A percentile compares a stretch with the other conserved stretches of the same genome.
Conservation (phyloP, 805 yeast genomes). For the Metschnikowia gruessii region DNA sequence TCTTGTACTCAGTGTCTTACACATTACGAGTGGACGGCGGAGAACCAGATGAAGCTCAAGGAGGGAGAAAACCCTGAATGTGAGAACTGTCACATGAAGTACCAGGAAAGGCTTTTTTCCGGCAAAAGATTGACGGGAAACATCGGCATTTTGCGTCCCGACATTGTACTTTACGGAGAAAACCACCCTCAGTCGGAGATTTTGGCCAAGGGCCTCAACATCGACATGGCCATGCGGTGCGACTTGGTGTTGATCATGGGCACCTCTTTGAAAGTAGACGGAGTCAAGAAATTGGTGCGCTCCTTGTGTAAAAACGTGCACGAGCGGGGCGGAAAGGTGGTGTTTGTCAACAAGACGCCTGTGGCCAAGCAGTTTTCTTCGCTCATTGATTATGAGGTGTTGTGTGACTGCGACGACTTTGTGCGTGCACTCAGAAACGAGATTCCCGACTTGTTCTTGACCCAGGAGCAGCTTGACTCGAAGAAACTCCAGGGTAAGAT, state of each 20-base stretch:
- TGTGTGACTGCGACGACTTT: constrained; percentile 82
- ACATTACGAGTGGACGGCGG: constrained; percentile 59
- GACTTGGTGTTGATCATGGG: constrained; percentile 87
- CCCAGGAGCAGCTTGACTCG: constrained; percentile 49
- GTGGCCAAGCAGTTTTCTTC: constrained; percentile 65
- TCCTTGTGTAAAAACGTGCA: constrained; percentile 67
- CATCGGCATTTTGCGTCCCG: constrained; percentile 80
- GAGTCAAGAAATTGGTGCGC: constrained; percentile 76
- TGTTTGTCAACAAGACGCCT: constrained; percentile 70
- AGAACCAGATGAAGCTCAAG: constrained; percentile 44
- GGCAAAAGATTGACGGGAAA: constrained; percentile 76
- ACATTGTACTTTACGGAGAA: constrained; percentile 90
- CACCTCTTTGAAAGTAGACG: constrained; percentile 87
- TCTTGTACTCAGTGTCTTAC: constrained; percentile 71
- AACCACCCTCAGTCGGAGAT: constrained; percentile 83
- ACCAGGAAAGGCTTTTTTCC: constrained; percentile 50
- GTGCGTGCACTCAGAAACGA: constrained; percentile 51
- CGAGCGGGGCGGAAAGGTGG: constrained; percentile 73
- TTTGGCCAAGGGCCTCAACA: constrained; percentile 65
- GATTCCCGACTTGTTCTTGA: constrained; percentile 61
- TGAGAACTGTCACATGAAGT: constrained; percentile 57
- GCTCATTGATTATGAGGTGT: constrained; percentile 73
- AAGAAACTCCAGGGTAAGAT: constrained; percentile 33
- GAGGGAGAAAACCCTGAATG: constrained; percentile 78
- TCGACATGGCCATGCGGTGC: constrained; percentile 66